phyloP scores from a whole-genome alignment of 1,284 basidiomycete genomes.

The Coriolopsis trogii region DNA sequence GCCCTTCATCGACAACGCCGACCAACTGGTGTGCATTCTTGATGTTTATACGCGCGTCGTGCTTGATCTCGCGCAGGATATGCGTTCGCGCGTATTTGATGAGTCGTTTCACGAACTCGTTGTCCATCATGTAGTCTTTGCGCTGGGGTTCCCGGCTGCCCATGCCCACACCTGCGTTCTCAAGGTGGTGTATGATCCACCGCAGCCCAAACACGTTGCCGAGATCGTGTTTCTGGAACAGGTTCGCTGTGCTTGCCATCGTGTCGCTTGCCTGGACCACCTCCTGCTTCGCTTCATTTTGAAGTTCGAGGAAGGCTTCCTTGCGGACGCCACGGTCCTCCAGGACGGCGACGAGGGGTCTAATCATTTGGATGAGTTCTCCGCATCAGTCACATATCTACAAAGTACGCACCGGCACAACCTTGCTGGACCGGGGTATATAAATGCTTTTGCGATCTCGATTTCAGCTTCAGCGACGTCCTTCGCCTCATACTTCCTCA shows the following conservation, averaged over 20 bases:
- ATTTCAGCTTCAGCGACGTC: slow-evolving; percentile 54
- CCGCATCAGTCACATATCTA: background rate
- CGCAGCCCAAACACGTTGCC: slow-evolving; percentile 56
- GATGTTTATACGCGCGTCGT: slow-evolving; percentile 69
- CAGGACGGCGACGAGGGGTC: slow-evolving; percentile 70
- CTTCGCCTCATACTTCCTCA: slow-evolving; percentile 69
- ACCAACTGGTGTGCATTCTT: slow-evolving; percentile 67
- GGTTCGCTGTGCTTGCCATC: slow-evolving; percentile 43
- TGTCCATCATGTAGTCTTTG: slow-evolving; percentile 6
- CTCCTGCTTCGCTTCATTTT: slow-evolving; percentile 51
- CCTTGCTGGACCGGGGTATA: slow-evolving; percentile 56
- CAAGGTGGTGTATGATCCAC: slow-evolving; percentile 52
- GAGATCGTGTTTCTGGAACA: slow-evolving; percentile 54
- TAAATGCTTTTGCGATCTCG: slow-evolving; percentile 71
- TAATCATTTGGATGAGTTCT: slow-evolving; percentile 24
- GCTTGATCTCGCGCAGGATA: slow-evolving; percentile 71
- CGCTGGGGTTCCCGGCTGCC: slow-evolving; percentile 30
- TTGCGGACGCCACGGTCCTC: slow-evolving; percentile 63
- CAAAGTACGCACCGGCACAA: slow-evolving; percentile 57
- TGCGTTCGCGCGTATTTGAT: slow-evolving; percentile 56
- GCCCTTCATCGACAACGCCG: slow-evolving; percentile 80
- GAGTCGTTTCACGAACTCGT: slow-evolving; percentile 54
- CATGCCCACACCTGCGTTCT: slow-evolving; percentile 51
- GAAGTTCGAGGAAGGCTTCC: slow-evolving; percentile 58
- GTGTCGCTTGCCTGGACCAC: slow-evolving; percentile 59